Base-by-base conservation (phyloP, 345 rosid genomes). In the Eucalyptus erythrocorys region DNA sequence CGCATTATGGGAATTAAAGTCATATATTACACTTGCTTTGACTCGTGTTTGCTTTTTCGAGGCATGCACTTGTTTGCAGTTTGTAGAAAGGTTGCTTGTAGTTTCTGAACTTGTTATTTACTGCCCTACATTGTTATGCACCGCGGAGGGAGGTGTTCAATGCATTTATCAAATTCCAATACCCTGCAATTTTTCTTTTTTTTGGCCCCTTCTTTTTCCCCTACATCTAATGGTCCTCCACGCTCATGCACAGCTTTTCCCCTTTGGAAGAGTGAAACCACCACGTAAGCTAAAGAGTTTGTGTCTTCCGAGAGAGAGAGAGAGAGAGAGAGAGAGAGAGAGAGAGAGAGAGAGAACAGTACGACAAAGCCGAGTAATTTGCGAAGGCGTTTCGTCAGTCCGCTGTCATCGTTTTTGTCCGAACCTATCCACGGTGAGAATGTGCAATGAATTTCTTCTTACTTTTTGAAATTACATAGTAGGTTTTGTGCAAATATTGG, bases 191-290 rank as follows among this genome's bases (percentile, higher is more conserved):
- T 90, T 92, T 34, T 91, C 91, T 48, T 17, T 51, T 51, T 19
- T 51, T 90, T 85, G 87, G 91, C 93, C 87, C 91, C 91, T 92
- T 88, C 91, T 86, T 93, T 91, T 91, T 94, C 89, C 88, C 89
- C 97, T 95, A 94, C 93, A 92, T 93, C 91, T 94, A 91, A 40
- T 76, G 84, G 84, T 19, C 84, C 47, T 76, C 47, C 84, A 40
- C 40, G 47, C 93, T 91, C 92, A 93, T 93, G 88, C 91, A 93
- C 94, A 92, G 95, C 93, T 89, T 94, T 94, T 93, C 94, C 94
- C 95, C 22, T 49, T 91, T 94, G 92, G 96, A 92, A 95, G 93
- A 95, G 92, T 88, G 96, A 95, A 95, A 94, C 91, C 91, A 87
- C 91, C 88, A 93, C 47, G 47, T 22, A 91, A 90, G 91, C 90